phyloP scores from a whole-genome alignment of 1,284 basidiomycete genomes.

The Crucibulum cyathiforme region DNA sequence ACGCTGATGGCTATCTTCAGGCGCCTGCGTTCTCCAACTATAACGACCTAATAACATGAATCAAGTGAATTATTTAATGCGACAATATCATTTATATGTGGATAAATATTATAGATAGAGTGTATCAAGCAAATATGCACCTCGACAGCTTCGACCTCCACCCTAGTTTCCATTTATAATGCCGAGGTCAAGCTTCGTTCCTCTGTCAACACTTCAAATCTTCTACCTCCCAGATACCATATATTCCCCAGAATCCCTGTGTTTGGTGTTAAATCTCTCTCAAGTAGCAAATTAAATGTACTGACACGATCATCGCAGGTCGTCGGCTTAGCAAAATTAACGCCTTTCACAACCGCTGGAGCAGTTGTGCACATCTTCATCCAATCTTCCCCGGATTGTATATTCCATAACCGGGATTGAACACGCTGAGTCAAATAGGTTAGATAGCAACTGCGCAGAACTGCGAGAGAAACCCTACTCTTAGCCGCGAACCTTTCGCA shows the following conservation, averaged over 20 bases:
- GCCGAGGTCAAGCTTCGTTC: background rate
- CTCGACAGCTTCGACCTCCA: too few species aligned
- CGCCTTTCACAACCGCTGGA: slow-evolving; percentile 27
- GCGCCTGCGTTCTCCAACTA: slow-evolving; percentile 62
- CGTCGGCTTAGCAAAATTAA: slow-evolving; percentile 20
- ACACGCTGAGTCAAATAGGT: slow-evolving; percentile 22
- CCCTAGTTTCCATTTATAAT: background rate
- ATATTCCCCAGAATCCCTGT: slow-evolving; percentile 34
- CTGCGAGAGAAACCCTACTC: slow-evolving; percentile 9
- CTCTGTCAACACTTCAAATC: slow-evolving; percentile 29
- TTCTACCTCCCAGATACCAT: slow-evolving; percentile 37
- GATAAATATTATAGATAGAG: background rate
- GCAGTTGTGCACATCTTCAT: slow-evolving; percentile 29
- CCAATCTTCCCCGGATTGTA: slow-evolving; percentile 30
- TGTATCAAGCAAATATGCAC: too few species aligned
- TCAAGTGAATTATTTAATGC: background rate
- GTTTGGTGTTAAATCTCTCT: background rate
- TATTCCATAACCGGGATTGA: slow-evolving; percentile 28
- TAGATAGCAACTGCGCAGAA: background rate
- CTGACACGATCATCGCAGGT: slow-evolving; percentile 33
- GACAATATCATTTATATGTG: background rate
- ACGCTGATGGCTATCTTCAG: slow-evolving; percentile 70
- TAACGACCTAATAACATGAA: slow-evolving; percentile 8
- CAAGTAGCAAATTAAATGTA: background rate
- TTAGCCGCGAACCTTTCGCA: slow-evolving; percentile 17